Evolutionary conservation across 2,329 filamentous ascomycete genomes (phyloP).

Genomic region (Shiraia sp.): DNA sequence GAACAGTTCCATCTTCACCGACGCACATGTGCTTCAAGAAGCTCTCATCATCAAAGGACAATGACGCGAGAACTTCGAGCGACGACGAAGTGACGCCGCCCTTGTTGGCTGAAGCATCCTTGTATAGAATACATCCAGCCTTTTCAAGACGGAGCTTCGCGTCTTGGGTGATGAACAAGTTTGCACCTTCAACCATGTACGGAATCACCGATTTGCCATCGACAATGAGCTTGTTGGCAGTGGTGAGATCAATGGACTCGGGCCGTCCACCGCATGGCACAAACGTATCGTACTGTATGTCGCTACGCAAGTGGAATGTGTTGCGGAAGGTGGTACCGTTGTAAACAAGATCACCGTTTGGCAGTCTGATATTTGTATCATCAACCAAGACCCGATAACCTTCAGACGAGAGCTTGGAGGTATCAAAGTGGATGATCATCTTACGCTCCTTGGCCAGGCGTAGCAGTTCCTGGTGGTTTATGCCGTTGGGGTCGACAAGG

Average conservation of each 20-base stretch:
- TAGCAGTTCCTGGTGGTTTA: constrained; percentile 80
- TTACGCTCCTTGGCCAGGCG: constrained; percentile 82
- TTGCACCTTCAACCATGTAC: constrained; percentile 97
- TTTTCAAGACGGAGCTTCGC: constrained; percentile 93
- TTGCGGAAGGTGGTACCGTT: constrained; percentile 98
- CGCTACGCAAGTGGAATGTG: constrained; percentile 87
- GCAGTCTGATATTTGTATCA: constrained; percentile 85
- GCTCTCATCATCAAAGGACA: constrained; percentile 88
- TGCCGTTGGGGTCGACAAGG: constrained; percentile 86
- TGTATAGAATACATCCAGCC: constrained; percentile 94
- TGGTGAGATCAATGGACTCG: constrained; percentile 92
- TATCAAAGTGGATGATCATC: constrained; percentile 89
- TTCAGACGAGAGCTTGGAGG: constrained; percentile 79
- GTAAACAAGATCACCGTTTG: constrained; percentile 80
- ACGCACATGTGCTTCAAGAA: constrained; percentile 97
- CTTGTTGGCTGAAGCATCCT: constrained; percentile 98
- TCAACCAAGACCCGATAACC: constrained; percentile 94
- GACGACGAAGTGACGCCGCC: constrained; percentile 97
- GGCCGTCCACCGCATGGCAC: constrained; percentile 96
- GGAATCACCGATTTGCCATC: constrained; percentile 86
- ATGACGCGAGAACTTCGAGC: constrained; percentile 88
- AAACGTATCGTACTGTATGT: constrained; percentile 77
- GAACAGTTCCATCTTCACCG: constrained; percentile 72
- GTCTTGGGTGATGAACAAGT: constrained; percentile 98
- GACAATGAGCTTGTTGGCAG: constrained; percentile 83